Base-by-base conservation (phyloP, 805 yeast species). In the Candida ipomoeae region DNA sequence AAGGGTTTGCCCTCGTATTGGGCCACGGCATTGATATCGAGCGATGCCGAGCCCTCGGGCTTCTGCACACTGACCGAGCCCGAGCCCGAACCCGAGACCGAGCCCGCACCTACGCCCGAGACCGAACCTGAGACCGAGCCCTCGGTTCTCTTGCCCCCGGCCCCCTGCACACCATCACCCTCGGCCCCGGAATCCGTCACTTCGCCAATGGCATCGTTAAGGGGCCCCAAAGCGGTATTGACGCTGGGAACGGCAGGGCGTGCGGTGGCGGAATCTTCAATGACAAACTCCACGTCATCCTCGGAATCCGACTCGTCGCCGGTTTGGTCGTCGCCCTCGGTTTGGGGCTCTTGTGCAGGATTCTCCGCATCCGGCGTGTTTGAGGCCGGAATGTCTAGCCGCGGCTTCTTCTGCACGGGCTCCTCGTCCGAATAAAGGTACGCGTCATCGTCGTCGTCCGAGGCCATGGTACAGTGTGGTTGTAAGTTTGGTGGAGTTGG, bases 241-340 rank as follows among this genome's bases (percentile, higher is more conserved):
- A 70, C 52, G 41, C 63, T 56, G 2, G 66, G 54, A 29, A 57
- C 50, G 13, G 52, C 53, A 37, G 45, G 15, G 5, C 15, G 13
- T 58, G 49, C 14, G 4, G 65, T 52, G 5, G 60, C 61, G 15
- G 62, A 59, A 31, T 71, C 75, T 6, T 77, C 79, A 21, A 91
- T 86, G 44, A 91, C 86, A 62, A 92, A 87, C 66, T 91, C 97
- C 34, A 91, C 80, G 60, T 87, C 94, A 49, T 83, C 85, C 17
- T 79, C 84, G 7, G 76, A 78, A 15, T 43, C 46, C 18, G 77
- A 83, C 6, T 68, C 78, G 11, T 72, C 79, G 5, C 69, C 74
- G 6, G 69, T 77, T 3, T 71, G 79, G 3, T 69, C 80, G 29
- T 43, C 45, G 33, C 23, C 15, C 23, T 18, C 5, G 32, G 36